Percentiles rank a stretch among this genome's conserved stretches.
These are phyloP conservation scores for Amniculicola lignicola DNA, from an alignment of 495 filamentous ascomycete species.

Conservation along the genomic window DNA sequence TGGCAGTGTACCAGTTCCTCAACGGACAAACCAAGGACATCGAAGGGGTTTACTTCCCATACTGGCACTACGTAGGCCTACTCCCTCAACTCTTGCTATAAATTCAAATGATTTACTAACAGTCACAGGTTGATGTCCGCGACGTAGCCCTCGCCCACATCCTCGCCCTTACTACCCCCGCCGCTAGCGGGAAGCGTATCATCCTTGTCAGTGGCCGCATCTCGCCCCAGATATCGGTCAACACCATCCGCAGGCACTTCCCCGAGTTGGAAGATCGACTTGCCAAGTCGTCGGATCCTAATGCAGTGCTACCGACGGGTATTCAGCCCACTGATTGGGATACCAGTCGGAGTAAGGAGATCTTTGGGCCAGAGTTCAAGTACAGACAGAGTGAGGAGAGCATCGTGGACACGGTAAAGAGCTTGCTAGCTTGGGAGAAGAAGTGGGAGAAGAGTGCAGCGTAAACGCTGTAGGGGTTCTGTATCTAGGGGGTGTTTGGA, in stretches of 20 bases:
- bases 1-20: constrained; percentile 40
- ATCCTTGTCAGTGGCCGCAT: constrained; percentile 39
- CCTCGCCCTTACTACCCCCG: constrained; percentile 36
- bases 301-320: constrained; percentile 31
- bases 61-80: constrained; percentile 28
- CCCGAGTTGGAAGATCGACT: constrained; percentile 26
- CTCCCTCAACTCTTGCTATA: background rate
- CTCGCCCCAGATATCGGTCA: constrained; percentile 40
- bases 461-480: no score
- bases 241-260: constrained; percentile 38
- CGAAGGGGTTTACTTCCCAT: constrained; percentile 36
- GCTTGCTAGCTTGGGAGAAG: constrained; percentile 33
- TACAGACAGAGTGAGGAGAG: constrained; percentile 36
- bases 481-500: no score
- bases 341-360: constrained; percentile 33
- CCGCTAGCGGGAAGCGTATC: constrained; percentile 39
- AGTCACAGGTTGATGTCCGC: constrained; percentile 41
- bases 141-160: constrained; percentile 45
- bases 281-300: constrained; percentile 37
- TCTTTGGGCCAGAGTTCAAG: constrained; percentile 37
- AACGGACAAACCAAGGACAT: constrained; percentile 37
- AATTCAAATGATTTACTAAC: constrained; percentile 22
- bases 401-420: constrained; percentile 36
- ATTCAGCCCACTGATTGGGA: constrained; percentile 41
- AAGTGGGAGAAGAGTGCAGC: constrained; percentile 3